Evolutionary conservation across 257 asterid species (phyloP).

Genomic region (Primulina eburnea): DNA sequence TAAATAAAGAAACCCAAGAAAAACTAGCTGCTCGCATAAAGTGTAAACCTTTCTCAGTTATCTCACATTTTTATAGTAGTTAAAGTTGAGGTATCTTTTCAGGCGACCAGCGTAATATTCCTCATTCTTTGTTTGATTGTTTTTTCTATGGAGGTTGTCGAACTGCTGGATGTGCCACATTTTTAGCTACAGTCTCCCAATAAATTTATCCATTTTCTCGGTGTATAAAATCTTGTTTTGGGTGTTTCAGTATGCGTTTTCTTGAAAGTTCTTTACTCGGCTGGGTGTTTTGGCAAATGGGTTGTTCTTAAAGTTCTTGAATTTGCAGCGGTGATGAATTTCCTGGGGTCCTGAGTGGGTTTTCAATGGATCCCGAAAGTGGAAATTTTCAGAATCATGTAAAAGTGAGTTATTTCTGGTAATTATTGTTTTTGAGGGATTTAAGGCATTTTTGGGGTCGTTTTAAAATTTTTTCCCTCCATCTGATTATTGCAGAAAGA

Average conservation of each 20-base stretch:
- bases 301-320: conserved; percentile 35
- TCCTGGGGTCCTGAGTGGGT: conserved; percentile 39
- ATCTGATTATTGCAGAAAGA: conserved; percentile 55
- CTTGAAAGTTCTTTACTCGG: conserved; percentile 32
- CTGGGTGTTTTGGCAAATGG: conserved; percentile 34
- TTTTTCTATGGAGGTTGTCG: conserved; percentile 27
- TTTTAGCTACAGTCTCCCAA: conserved; percentile 20
- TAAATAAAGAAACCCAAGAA: conserved; percentile 27
- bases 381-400: conserved; percentile 50
- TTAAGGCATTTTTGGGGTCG: not conserved
- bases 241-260: conserved; percentile 28
- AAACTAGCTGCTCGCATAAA: conserved; percentile 30
- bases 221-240: not conserved
- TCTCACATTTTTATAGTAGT: conserved; percentile 1
- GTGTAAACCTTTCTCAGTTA: conserved; percentile 27
- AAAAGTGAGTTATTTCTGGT: conserved; percentile 48
- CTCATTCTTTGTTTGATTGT: conserved; percentile 22
- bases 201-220: conserved; percentile 22
- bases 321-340: conserved; percentile 41
- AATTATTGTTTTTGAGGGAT: conserved; percentile 3
- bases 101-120: conserved; percentile 31
- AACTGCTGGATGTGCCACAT: conserved; percentile 27
- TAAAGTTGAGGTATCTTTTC: conserved; percentile 24
- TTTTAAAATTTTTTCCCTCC: not conserved
- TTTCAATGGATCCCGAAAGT: conserved; percentile 71